These are phyloP conservation scores for Suillus placidus DNA, from an alignment of 768 basidiomycete species.

Conservation along the genomic window DNA sequence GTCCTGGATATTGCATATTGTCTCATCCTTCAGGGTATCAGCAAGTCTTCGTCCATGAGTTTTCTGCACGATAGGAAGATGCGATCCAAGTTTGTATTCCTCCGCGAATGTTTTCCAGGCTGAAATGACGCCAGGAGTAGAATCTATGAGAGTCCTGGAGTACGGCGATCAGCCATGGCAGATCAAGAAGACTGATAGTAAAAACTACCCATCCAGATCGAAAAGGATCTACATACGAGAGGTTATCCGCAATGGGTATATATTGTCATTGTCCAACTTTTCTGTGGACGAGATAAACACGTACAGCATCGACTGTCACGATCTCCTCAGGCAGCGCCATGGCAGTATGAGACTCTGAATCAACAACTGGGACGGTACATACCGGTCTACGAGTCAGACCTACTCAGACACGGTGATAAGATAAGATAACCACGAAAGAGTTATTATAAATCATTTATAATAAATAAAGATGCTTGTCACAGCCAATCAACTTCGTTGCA, in stretches of 20 bases:
- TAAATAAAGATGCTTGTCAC: neutral
- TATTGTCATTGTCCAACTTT: neutral
- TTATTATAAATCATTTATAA: neutral
- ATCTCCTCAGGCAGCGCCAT: constrained; percentile 20
- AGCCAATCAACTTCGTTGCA: neutral
- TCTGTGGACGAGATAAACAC: constrained; percentile 18
- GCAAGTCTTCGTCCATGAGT: constrained; percentile 77
- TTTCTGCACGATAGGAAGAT: constrained; percentile 52
- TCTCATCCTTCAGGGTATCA: constrained; percentile 70
- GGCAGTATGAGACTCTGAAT: neutral
- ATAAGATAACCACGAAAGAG: neutral
- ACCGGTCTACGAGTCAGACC: no score
- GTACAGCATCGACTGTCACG: constrained; percentile 56
- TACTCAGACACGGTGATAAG: neutral
- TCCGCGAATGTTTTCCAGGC: constrained; percentile 75
- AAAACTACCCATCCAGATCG: constrained; percentile 65
- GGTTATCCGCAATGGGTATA: neutral
- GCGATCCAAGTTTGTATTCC: constrained; percentile 58
- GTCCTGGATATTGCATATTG: constrained; percentile 57
- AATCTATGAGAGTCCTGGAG: constrained; percentile 73
- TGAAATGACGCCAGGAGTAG: constrained; percentile 78
- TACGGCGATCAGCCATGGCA: constrained; percentile 8
- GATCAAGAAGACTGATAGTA: neutral
- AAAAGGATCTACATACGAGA: constrained; percentile 55
- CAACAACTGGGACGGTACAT: neutral